Evolutionary conservation across 148 eudicot genomes (phyloP).

Genomic region (Heliosperma pusillum): DNA sequence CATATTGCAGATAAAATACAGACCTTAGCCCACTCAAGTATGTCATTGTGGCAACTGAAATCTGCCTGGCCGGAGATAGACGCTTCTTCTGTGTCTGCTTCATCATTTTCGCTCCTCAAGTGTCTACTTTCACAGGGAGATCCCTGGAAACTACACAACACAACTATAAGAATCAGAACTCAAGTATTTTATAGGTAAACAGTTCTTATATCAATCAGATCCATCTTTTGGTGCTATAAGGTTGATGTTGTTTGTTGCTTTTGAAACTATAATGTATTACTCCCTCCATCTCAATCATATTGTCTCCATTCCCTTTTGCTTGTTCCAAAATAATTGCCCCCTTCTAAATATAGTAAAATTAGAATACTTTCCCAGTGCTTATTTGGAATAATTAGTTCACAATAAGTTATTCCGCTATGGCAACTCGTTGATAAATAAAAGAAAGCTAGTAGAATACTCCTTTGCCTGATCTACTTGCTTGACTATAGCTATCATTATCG

Average conservation of each 20-base stretch:
- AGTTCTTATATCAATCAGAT: background rate
- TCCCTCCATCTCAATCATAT: no score
- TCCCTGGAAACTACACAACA: slow-evolving; percentile 60
- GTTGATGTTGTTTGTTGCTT: background rate
- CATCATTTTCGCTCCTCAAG: slow-evolving; percentile 68
- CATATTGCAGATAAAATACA: slow-evolving; percentile 6
- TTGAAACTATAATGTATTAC: no score
- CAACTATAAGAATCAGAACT: background rate
- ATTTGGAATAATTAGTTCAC: no score
- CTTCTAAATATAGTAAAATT: no score
- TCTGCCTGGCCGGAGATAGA: slow-evolving; percentile 78
- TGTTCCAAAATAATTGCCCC: no score
- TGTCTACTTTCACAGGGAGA: slow-evolving; percentile 72
- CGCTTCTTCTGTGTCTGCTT: slow-evolving; percentile 69
- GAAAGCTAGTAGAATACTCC: no score
- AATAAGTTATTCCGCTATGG: no score
- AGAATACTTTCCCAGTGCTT: no score
- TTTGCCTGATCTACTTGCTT: no score
- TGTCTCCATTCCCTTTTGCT: no score
- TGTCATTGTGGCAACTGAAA: slow-evolving; percentile 61
- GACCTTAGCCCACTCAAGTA: slow-evolving; percentile 97
- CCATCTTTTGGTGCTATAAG: background rate
- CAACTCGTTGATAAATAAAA: no score
- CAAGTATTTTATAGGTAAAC: background rate
- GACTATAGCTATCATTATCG: no score